These are phyloP conservation scores for Mrakia frigida DNA, from an alignment of 768 basidiomycete genomes.

Conservation along the genomic window DNA sequence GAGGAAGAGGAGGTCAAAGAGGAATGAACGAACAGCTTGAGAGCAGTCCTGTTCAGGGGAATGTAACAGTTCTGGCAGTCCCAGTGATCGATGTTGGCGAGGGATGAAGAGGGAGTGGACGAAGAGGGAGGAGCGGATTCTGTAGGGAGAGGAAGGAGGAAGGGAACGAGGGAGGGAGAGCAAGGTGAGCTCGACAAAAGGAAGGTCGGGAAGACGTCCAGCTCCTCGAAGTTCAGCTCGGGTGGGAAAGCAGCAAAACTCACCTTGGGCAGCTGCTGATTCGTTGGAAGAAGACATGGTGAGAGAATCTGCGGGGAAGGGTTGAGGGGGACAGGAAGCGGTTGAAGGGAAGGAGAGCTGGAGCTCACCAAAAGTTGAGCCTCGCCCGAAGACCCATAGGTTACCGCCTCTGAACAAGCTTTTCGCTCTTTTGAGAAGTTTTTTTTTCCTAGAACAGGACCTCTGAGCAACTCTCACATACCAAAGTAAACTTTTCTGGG, in stretches of 20 bases:
- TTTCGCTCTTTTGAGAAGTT: too few species aligned
- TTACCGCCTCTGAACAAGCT: too few species aligned
- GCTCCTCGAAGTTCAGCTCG: not conserved
- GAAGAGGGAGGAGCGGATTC: not conserved
- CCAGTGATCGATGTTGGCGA: slow-evolving; percentile 13
- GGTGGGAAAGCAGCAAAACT: not conserved
- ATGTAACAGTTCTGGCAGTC: slow-evolving; percentile 13
- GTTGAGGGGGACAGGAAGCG: not conserved
- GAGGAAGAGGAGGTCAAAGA: not conserved
- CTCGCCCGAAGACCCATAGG: not conserved
- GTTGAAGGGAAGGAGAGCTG: not conserved
- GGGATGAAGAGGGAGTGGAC: not conserved
- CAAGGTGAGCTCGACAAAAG: not conserved
- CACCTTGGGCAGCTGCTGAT: not conserved
- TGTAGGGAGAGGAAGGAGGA: not conserved
- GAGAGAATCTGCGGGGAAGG: not conserved
- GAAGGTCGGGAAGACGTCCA: not conserved
- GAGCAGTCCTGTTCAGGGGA: not conserved
- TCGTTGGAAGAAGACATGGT: not conserved
- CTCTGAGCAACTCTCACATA: too few species aligned
- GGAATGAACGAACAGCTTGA: slow-evolving; percentile 5
- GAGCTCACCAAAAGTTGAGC: not conserved
- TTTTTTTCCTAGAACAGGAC: too few species aligned
- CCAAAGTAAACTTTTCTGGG: not conserved
- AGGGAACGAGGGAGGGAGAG: not conserved